Evolutionary conservation across 2,329 filamentous ascomycete genomes (phyloP).

Genomic region (Macroventuria anomochaeta): DNA sequence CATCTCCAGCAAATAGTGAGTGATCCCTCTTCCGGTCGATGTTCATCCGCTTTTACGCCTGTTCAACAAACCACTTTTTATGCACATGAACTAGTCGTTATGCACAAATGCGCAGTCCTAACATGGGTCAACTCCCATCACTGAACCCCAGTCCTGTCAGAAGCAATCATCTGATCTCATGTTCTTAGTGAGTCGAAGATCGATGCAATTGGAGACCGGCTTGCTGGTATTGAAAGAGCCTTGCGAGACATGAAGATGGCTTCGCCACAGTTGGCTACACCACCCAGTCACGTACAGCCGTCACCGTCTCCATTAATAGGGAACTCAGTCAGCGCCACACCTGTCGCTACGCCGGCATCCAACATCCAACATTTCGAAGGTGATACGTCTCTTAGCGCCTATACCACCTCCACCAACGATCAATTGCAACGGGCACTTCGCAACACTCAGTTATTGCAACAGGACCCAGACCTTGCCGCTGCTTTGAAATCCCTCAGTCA

Average conservation of each 20-base stretch:
- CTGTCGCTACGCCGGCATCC: slow-evolving; percentile 34
- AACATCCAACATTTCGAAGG: slow-evolving; percentile 32
- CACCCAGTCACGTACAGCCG: neutral
- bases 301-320: slow-evolving; percentile 8
- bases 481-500: slow-evolving; percentile 19
- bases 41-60: no score
- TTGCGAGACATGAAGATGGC: slow-evolving; percentile 21
- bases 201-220: slow-evolving; percentile 40
- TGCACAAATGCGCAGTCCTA: neutral
- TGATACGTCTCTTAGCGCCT: slow-evolving; percentile 15
- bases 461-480: slow-evolving; percentile 17
- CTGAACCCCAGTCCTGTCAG: neutral
- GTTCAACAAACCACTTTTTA: no score
- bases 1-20: slow-evolving; percentile 50
- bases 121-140: neutral
- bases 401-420: slow-evolving; percentile 14
- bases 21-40: no score
- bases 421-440: slow-evolving; percentile 13
- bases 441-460: slow-evolving; percentile 10
- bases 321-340: slow-evolving; percentile 43
- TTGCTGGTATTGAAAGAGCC: slow-evolving; percentile 38
- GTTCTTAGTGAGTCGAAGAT: slow-evolving; percentile 48
- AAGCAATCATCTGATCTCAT: neutral
- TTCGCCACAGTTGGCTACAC: neutral
- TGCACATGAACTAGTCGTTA: no score